Evolutionary conservation across 768 basidiomycete genomes (phyloP).

Genomic region (Lentinula edodes): DNA sequence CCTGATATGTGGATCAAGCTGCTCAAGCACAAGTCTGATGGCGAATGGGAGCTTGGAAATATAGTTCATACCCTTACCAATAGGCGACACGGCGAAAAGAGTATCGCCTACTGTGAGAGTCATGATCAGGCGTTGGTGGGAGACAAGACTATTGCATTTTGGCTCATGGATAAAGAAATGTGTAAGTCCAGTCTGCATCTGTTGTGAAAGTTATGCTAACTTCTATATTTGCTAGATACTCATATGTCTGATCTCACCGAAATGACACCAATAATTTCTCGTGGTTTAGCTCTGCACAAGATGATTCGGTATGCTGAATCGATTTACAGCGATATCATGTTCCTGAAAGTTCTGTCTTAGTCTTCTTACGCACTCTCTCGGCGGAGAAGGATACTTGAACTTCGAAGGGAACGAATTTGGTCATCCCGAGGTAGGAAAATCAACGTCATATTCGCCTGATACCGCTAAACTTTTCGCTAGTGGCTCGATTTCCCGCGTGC

Average conservation of each 20-base stretch:
- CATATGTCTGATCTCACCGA: conserved; percentile 10
- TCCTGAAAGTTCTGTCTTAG: conserved; percentile 29
- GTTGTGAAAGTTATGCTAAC: background rate
- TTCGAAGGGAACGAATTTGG: conserved; percentile 99
- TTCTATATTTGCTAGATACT: conserved; percentile 8
- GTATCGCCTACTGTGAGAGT: conserved; percentile 89
- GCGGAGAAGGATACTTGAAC: conserved; percentile 96
- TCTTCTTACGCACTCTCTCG: conserved; percentile 84
- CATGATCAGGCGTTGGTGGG: conserved; percentile 98
- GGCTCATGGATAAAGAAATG: conserved; percentile 99
- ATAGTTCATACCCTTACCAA: conserved; percentile 90
- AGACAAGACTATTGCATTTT: conserved; percentile 98
- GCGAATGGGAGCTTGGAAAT: conserved; percentile 82
- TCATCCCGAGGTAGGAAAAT: conserved; percentile 75
- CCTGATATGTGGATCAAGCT: conserved; percentile 99
- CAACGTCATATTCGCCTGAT: background rate
- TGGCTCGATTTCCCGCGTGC: conserved; percentile 99
- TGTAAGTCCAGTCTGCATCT: conserved; percentile 47
- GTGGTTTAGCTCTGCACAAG: conserved; percentile 93
- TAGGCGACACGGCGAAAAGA: conserved; percentile 84
- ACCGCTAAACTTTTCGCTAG: conserved; percentile 25
- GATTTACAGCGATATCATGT: background rate
- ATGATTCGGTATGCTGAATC: conserved; percentile 74
- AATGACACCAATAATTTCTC: conserved; percentile 65
- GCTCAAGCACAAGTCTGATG: conserved; percentile 85